Evolutionary conservation across 139 green algal species (phyloP).

Genomic region (Microglena sp.): DNA sequence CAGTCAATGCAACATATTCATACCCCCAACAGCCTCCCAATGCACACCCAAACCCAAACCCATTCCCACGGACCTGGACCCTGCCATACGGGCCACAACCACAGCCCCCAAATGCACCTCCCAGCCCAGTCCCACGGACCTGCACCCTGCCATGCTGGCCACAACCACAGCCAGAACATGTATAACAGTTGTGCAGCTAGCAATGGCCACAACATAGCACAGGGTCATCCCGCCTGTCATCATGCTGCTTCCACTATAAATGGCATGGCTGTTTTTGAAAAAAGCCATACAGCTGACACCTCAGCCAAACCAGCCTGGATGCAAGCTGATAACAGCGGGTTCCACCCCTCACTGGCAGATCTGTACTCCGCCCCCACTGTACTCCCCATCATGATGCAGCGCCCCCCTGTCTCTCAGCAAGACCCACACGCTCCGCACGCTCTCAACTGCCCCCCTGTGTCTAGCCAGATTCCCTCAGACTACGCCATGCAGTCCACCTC

Average conservation of each 20-base stretch:
- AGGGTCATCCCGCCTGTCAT: not conserved
- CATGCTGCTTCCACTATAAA: no score
- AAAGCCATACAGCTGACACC: no score
- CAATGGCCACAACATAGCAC: not conserved
- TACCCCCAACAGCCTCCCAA: conserved; percentile 6
- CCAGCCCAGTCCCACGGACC: no score
- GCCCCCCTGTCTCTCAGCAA: no score
- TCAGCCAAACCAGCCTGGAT: not conserved
- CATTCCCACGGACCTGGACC: not conserved
- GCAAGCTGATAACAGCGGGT: not conserved
- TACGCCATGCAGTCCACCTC: not conserved
- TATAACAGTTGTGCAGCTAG: not conserved
- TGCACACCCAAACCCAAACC: conserved; percentile 7
- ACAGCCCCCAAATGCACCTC: not conserved
- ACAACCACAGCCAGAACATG: not conserved
- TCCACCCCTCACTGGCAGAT: no score
- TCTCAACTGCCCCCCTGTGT: no score
- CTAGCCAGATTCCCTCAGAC: not conserved
- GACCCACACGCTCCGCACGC: no score
- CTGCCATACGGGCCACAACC: not conserved
- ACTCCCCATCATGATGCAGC: no score
- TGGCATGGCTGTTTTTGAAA: no score
- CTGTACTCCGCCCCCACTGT: no score
- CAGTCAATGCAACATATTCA: conserved; percentile 11
- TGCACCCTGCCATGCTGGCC: not conserved